These are phyloP conservation scores for Scleromitrula shiraiana DNA, from an alignment of 2,329 filamentous ascomycete species.

Conservation along the genomic window DNA sequence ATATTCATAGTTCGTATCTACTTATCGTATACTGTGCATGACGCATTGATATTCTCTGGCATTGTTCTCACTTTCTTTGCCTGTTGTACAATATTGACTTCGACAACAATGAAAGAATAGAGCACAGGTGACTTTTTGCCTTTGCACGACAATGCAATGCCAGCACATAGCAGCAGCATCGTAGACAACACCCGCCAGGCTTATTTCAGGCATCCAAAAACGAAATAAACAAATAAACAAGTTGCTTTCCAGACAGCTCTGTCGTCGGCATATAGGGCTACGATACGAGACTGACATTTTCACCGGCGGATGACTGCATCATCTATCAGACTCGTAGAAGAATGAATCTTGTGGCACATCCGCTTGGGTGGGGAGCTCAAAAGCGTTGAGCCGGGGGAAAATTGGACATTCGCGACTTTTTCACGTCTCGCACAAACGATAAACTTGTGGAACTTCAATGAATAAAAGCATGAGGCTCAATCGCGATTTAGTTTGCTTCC, in stretches of 20 bases:
- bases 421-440: neutral
- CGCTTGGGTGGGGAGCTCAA: neutral
- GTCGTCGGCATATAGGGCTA: neutral
- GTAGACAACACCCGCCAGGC: neutral
- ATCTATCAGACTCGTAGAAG: neutral
- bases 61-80: too few relatives aligned
- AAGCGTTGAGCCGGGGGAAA: neutral
- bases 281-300: neutral
- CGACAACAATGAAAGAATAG: too few relatives aligned
- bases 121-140: neutral
- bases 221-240: too few relatives aligned
- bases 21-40: too few relatives aligned
- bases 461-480: neutral
- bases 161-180: neutral
- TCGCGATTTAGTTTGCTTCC: neutral
- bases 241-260: neutral
- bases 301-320: neutral
- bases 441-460: neutral
- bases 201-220: neutral
- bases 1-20: too few relatives aligned
- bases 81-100: neutral
- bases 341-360: neutral
- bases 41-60: too few relatives aligned
- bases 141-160: conserved; percentile 1
- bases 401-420: neutral